These are phyloP conservation scores for Aurantiochytrium sp. DNA, from an alignment of 108 stramenopile species.

Conservation along the genomic window DNA sequence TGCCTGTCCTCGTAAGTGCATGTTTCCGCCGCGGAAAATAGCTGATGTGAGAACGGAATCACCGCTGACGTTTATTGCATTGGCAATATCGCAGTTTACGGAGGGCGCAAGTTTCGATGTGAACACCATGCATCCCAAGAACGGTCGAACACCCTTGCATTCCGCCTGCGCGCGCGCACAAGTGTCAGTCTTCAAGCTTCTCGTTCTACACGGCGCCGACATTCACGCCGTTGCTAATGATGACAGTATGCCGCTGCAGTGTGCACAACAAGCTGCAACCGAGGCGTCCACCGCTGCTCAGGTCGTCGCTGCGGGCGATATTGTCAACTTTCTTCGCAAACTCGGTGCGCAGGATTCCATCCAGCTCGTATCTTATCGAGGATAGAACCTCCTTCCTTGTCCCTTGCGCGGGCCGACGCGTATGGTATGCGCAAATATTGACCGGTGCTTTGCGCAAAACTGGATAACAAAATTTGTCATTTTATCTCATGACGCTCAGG, in stretches of 20 bases:
- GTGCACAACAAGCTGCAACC: not conserved
- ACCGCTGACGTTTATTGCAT: not conserved
- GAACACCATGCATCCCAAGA: not conserved
- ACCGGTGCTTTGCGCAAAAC: too few relatives aligned
- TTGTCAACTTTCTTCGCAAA: not conserved
- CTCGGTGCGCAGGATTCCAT: not conserved
- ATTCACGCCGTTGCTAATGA: not conserved
- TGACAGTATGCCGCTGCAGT: not conserved
- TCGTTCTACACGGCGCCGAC: not conserved
- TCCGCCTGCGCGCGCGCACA: not conserved
- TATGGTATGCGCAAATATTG: too few relatives aligned
- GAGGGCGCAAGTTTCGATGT: not conserved
- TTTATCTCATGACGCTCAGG: too few relatives aligned
- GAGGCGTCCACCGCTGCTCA: not conserved
- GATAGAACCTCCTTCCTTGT: not conserved
- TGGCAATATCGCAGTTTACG: not conserved
- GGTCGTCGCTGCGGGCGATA: not conserved
- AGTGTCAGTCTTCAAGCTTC: not conserved
- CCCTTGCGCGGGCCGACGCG: too few relatives aligned
- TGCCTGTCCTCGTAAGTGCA: not conserved
- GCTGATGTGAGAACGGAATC: not conserved
- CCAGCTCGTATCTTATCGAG: not conserved
- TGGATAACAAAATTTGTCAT: too few relatives aligned
- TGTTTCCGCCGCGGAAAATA: too few relatives aligned
- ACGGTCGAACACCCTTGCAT: not conserved